Evolutionary conservation across 1,284 basidiomycete species (phyloP), one percentile per base, ranked within the genome.

Genomic region (Rhizopogon parksii): DNA sequence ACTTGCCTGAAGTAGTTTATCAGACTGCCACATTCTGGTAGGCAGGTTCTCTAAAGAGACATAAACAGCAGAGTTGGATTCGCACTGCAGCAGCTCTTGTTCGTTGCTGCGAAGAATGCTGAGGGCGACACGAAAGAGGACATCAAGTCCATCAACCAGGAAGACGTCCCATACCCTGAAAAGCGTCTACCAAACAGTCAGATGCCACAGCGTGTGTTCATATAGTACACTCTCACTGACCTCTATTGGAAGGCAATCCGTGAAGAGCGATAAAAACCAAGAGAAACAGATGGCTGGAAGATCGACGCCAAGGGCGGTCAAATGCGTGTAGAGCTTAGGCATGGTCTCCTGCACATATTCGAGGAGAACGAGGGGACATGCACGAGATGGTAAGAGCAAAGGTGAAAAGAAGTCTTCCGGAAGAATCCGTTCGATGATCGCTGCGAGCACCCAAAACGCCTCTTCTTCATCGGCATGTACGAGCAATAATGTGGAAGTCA

Each of bases 261-360:
- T 97, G 64, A 97, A 99, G 15, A 99, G 73, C 4, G 91, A 95
- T 36, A 99, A 73, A 72, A 98, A 97, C 95, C 95, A 99, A 2
- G 94, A 95, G 71, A 98, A 98, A 53, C 92, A 97, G 52, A 98
- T 91, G 0, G 94, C 94, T 1, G 88, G 85, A 4, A 99, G 76
- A 64, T 99, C 95, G 2, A 98, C 85, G 2, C 86, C 89, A 0
- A 97, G 79, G 14, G 83, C 78, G 3, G 74, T 76, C 19, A 99
- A 76, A 62, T 98, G 94, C 0, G 71, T 64, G 47, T 85, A 78
- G 1, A 97, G 69, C 63, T 82, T 84, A 0, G 95, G 95, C 17
- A 87, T 72, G 46, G 80, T 70, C 54, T 91, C 85, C 36, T 82
- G 79, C 1, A 98, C 88, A 51, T 93, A 88, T 59, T 96, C 91